Conservation (phyloP, 2,329 filamentous ascomycete genomes). For the Venturia effusa region DNA sequence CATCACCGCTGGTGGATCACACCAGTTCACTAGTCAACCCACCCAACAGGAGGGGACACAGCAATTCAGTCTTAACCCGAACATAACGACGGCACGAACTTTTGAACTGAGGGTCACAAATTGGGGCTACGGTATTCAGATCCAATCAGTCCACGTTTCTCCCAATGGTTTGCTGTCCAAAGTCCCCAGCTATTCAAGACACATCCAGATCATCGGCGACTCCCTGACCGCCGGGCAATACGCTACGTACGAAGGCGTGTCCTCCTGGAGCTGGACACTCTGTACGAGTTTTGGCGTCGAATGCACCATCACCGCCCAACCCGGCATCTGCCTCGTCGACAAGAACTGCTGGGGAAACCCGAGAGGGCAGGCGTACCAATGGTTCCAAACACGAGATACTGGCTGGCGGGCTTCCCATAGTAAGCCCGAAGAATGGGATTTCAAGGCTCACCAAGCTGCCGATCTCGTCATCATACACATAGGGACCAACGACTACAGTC, state of each 20-base stretch:
- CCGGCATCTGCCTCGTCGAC: constrained; percentile 47
- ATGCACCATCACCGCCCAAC: constrained; percentile 47
- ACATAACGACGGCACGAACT: constrained; percentile 27
- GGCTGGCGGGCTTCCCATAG: constrained; percentile 33
- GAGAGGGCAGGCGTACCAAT: constrained; percentile 39
- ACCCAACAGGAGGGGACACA: constrained; percentile 28
- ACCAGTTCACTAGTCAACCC: constrained; percentile 41
- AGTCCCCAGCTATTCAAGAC: constrained; percentile 24
- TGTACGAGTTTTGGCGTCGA: constrained; percentile 48
- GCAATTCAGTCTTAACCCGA: neutral
- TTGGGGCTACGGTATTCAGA: constrained; percentile 50
- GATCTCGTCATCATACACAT: constrained; percentile 36
- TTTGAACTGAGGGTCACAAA: constrained; percentile 52
- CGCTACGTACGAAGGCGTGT: constrained; percentile 47
- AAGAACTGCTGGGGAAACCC: constrained; percentile 43
- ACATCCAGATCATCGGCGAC: constrained; percentile 36
- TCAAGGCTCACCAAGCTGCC: constrained; percentile 22
- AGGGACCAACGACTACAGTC: constrained; percentile 36
- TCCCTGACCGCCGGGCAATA: constrained; percentile 45
- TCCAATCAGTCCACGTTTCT: constrained; percentile 40
- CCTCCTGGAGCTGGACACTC: constrained; percentile 45
- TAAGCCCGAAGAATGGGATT: constrained; percentile 26
- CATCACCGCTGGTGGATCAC: constrained; percentile 44
- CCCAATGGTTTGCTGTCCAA: constrained; percentile 35
- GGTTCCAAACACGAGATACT: constrained; percentile 47